These are phyloP conservation scores for Elongisporangium undulatum DNA, from an alignment of 352 stramenopile species.

Conservation along the genomic window DNA sequence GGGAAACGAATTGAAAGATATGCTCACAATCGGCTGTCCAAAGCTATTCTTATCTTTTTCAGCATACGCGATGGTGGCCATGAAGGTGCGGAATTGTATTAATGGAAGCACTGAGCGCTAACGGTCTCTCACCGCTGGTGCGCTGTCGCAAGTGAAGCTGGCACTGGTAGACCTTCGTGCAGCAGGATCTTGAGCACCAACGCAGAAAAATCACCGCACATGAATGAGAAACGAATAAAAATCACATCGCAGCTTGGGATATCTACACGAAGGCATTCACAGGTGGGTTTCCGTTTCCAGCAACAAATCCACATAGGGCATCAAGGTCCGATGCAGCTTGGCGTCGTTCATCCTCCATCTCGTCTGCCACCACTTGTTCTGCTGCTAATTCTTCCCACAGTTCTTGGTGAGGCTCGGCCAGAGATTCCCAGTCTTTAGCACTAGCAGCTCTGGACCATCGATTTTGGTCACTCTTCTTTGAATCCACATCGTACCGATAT, in stretches of 20 bases:
- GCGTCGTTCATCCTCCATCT: constrained; percentile 8
- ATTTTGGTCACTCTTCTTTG: constrained; percentile 17
- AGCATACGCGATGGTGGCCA: not conserved
- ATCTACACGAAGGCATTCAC: constrained; percentile 15
- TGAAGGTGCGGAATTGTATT: not conserved
- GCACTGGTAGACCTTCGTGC: not conserved
- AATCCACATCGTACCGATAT: constrained; percentile 22
- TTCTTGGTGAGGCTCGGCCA: constrained; percentile 29
- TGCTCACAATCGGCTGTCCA: not conserved
- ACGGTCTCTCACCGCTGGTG: not conserved
- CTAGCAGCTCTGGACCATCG: constrained; percentile 20
- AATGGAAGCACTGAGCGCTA: not conserved
- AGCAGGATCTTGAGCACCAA: not conserved
- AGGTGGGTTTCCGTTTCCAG: constrained; percentile 7
- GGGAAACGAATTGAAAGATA: constrained; percentile 2
- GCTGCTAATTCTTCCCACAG: constrained; percentile 30
- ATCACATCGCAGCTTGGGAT: constrained; percentile 1
- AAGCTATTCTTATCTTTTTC: not conserved
- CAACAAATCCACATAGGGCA: constrained; percentile 12
- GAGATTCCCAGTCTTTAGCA: constrained; percentile 21
- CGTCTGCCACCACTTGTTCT: constrained; percentile 8
- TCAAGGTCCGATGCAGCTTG: constrained; percentile 13
- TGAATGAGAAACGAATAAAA: not conserved
- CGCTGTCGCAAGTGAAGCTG: not conserved
- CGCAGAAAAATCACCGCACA: not conserved